Conservation (phyloP, 164 flowering plant species). For the Sedum album region DNA sequence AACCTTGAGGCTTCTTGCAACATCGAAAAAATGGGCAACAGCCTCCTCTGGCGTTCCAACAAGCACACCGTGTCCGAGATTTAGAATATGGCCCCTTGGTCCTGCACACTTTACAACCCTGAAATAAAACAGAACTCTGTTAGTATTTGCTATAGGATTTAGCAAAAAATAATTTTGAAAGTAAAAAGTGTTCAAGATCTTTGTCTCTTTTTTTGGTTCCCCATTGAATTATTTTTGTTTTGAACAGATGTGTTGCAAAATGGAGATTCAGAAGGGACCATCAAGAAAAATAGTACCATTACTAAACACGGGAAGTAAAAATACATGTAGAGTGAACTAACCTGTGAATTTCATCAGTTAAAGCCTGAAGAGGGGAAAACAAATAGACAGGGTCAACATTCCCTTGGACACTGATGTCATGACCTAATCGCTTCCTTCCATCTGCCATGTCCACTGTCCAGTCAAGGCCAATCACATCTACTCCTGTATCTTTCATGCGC, state of each 20-base stretch:
- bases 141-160: too few relatives aligned
- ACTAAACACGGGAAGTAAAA: too few relatives aligned
- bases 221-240: too few relatives aligned
- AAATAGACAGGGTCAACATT: slow-evolving; percentile 90
- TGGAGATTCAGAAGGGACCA: too few relatives aligned
- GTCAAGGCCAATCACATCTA: slow-evolving; percentile 96
- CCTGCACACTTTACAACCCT: too few relatives aligned
- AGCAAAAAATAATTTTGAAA: too few relatives aligned
- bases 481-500: slow-evolving; percentile 85
- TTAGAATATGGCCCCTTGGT: slow-evolving; percentile 76
- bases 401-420: slow-evolving; percentile 68
- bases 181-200: too few relatives aligned
- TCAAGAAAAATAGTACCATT: too few relatives aligned
- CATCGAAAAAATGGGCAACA: slow-evolving; percentile 89
- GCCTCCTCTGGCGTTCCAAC: slow-evolving; percentile 99
- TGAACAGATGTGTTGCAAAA: too few relatives aligned
- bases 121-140: too few relatives aligned
- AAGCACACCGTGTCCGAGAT: slow-evolving; percentile 93
- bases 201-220: too few relatives aligned
- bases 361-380: slow-evolving; percentile 71
- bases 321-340: slow-evolving; percentile 31
- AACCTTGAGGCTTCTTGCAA: slow-evolving; percentile 68
- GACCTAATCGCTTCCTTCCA: slow-evolving; percentile 81
- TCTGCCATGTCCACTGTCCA: slow-evolving; percentile 99
- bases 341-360: slow-evolving; percentile 85